These are phyloP conservation scores for Remersonia thermophila DNA, from an alignment of 2,329 filamentous ascomycete species.

Conservation along the genomic window DNA sequence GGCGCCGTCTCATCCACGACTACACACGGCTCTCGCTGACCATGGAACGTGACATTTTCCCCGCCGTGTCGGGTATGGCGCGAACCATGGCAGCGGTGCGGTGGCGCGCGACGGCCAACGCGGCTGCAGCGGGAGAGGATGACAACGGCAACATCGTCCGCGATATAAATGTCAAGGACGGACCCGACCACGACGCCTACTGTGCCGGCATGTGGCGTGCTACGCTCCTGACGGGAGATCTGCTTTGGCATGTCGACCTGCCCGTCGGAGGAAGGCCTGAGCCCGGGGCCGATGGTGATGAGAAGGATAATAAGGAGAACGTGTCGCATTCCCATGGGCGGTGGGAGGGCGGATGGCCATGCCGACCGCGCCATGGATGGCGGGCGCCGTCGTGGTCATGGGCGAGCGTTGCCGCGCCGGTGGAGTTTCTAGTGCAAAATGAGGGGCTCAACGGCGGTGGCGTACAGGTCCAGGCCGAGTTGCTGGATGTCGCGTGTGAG, in stretches of 20 bases:
- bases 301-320: too few relatives aligned
- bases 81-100: slow-evolving; percentile 1
- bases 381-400: slow-evolving; percentile 14
- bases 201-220: too few relatives aligned
- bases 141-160: neutral
- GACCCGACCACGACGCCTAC: too few relatives aligned
- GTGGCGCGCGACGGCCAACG: neutral
- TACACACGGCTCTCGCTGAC: slow-evolving; percentile 7
- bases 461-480: too few relatives aligned
- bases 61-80: slow-evolving; percentile 9
- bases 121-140: neutral
- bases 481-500: slow-evolving; percentile 3
- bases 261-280: neutral
- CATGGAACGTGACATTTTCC: slow-evolving; percentile 9
- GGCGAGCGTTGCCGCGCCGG: slow-evolving; percentile 6
- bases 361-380: slow-evolving; percentile 7
- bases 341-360: too few relatives aligned
- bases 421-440: slow-evolving; percentile 1
- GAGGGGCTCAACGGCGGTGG: slow-evolving; percentile 3
- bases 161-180: too few relatives aligned
- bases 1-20: slow-evolving; percentile 9
- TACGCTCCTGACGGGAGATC: too few relatives aligned
- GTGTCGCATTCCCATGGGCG: too few relatives aligned
- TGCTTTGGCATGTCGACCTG: slow-evolving; percentile 9
- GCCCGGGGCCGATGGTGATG: neutral